Base-by-base conservation (phyloP, 257 asterid genomes). In the Haberlea rhodopensis region DNA sequence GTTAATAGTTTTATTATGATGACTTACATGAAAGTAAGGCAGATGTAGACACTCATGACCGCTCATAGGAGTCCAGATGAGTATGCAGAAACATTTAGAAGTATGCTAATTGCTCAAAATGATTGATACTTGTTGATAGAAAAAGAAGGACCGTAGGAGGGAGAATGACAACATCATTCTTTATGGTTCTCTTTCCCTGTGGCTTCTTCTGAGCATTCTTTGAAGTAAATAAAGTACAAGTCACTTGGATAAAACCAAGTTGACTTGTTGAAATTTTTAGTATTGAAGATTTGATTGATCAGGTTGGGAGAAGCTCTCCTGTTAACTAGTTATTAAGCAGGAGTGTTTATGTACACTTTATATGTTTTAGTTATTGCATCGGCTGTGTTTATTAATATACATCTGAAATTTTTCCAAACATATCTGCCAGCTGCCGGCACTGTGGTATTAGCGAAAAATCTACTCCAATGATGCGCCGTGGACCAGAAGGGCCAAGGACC, bases 391-490 rank as follows among this genome's bases (percentile, higher is more conserved):
- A 49, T 27, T 8, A 11, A 19, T 45, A 46, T 49, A 65, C 48
- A 55, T 25, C 64, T 40, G 60, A 23, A 66, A 51, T 40, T 55
- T 5, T 21, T 49, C n/a, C 24, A 16, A 52, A 65, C 51, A 57
- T 49, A 32, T 63, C 27, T 60, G 58, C 57, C 82, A 88, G 91
- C 68, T 88, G 94, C 73, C 80, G 85, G 57, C 91, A 88, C 68
- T 88, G 96, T 80, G 95, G 96, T 58, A 79, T 77, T 20, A 74
- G 77, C 69, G 86, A 79, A 73, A 82, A 80, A 78, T 75, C 83
- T 63, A 88, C 95, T 68, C 95, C 96, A 60, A 84, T 84, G 89
- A 88, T 88, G 95, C 89, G 95, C 18, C 87, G 90, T 32, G 96
- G 96, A 34, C 96, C 96, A 68, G 84, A 78, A 56, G 96, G 95